These are phyloP conservation scores for Geotrichum aggregatum DNA, from an alignment of 1,139 yeast genomes.

Conservation along the genomic window DNA sequence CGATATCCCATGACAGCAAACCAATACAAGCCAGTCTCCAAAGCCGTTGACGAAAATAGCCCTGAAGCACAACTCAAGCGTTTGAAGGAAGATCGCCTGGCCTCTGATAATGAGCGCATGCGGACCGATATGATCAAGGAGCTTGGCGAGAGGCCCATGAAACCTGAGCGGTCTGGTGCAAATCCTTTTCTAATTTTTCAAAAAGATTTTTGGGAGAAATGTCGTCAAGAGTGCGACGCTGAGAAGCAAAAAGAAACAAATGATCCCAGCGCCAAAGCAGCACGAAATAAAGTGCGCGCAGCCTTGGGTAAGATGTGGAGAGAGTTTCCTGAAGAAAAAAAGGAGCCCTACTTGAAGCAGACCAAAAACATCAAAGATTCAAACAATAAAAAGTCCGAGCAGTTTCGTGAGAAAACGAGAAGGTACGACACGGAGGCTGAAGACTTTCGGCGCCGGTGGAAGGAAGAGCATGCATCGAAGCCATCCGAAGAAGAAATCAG, in stretches of 20 bases:
- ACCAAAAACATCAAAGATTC: conserved; percentile 38
- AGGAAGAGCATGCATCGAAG: conserved; percentile 37
- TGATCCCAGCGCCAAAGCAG: conserved; percentile 37
- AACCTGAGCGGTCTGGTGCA: conserved; percentile 41
- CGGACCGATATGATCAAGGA: conserved; percentile 37
- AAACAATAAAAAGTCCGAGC: conserved; percentile 38
- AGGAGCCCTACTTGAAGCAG: conserved; percentile 39
- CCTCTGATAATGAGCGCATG: conserved; percentile 37
- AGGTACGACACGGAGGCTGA: conserved; percentile 42
- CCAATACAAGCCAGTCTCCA: conserved; percentile 1
- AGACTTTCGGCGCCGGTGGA: conserved; percentile 41
- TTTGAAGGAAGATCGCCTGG: conserved; percentile 29
- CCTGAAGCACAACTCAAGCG: conserved; percentile 25
- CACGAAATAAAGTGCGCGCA: conserved; percentile 44
- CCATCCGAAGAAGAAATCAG: conserved; percentile 37
- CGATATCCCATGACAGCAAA: conserved; percentile 1
- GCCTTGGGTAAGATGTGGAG: conserved; percentile 45
- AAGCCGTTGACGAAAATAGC: conserved; percentile 9
- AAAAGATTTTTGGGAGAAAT: conserved; percentile 44
- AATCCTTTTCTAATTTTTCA: conserved; percentile 45
- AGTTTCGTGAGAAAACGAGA: conserved; percentile 34
- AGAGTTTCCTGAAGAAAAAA: conserved; percentile 39
- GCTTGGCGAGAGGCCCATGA: conserved; percentile 41
- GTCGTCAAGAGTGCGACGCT: conserved; percentile 40
- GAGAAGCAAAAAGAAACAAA: conserved; percentile 34